A percentile compares a stretch with the other conserved stretches of the same genome.
Conservation (phyloP, 2,329 filamentous ascomycete species). For the Aspergillus chevalieri region DNA sequence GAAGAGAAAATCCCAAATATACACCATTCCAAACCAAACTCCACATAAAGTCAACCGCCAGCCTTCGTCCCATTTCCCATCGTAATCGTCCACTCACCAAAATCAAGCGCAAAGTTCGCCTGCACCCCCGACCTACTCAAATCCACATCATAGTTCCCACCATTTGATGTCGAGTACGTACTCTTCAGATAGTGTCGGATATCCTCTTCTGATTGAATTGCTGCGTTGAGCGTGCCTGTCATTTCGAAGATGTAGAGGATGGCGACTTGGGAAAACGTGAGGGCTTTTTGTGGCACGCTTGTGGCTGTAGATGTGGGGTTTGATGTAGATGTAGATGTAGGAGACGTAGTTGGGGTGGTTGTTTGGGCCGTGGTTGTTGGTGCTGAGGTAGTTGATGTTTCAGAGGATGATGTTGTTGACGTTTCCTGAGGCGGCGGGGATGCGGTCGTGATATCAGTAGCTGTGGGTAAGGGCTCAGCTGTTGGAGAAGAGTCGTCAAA, state of each 20-base stretch:
- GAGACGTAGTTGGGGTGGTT: constrained; percentile 12
- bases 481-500: constrained; percentile 18
- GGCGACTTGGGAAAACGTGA: constrained; percentile 32
- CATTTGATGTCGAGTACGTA: constrained; percentile 17
- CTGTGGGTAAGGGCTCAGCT: not conserved
- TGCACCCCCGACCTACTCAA: constrained; percentile 14
- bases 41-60: constrained; percentile 11
- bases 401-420: not conserved
- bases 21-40: not conserved
- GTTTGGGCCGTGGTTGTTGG: constrained; percentile 11
- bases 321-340: constrained; percentile 1
- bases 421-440: not conserved
- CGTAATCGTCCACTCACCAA: constrained; percentile 31
- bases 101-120: constrained; percentile 28
- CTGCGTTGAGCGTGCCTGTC: constrained; percentile 24
- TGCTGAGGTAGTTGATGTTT: constrained; percentile 17
- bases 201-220: constrained; percentile 22
- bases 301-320: no score
- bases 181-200: constrained; percentile 27
- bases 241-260: constrained; percentile 39
- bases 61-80: constrained; percentile 24
- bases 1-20: not conserved
- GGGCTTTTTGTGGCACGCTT: constrained; percentile 13
- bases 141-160: constrained; percentile 17
- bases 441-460: not conserved